Conservation (phyloP, 2,329 filamentous ascomycete genomes). For the Magnaporthales sp. region DNA sequence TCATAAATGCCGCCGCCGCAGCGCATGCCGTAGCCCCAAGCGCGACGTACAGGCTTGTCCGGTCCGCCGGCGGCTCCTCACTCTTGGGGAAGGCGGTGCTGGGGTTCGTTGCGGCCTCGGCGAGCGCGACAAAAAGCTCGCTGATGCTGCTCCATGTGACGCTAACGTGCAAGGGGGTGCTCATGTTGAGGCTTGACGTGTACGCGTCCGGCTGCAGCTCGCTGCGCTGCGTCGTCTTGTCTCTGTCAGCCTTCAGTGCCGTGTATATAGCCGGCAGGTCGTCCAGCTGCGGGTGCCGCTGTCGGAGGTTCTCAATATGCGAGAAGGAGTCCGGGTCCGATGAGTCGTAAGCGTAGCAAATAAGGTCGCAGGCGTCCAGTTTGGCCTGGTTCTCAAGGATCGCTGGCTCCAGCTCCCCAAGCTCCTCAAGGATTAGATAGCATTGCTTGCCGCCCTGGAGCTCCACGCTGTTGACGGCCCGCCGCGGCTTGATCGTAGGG, state of each 20-base stretch:
- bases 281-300: conserved; percentile 73
- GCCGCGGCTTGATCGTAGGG: conserved; percentile 89
- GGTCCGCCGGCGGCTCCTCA: conserved; percentile 77
- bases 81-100: conserved; percentile 82
- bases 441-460: conserved; percentile 93
- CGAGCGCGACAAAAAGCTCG: conserved; percentile 85
- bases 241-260: conserved; percentile 87
- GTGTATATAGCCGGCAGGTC: conserved; percentile 88
- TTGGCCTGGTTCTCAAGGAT: conserved; percentile 88
- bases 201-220: conserved; percentile 90
- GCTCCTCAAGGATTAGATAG: conserved; percentile 90
- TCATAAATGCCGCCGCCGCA: conserved; percentile 54
- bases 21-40: conserved; percentile 64
- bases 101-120: conserved; percentile 85
- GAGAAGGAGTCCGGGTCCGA: conserved; percentile 93
- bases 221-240: conserved; percentile 92
- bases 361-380: conserved; percentile 83
- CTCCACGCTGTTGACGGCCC: conserved; percentile 93
- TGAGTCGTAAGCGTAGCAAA: conserved; percentile 95
- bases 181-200: conserved; percentile 77
- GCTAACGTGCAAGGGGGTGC: conserved; percentile 85
- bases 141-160: conserved; percentile 91
- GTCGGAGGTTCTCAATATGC: conserved; percentile 75
- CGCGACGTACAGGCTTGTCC: conserved; percentile 78
- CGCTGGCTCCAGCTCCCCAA: conserved; percentile 90